Evolutionary conservation across 1,139 yeast genomes (phyloP), one percentile per base, ranked within the genome.

Genomic region (Kazachstania sp.): DNA sequence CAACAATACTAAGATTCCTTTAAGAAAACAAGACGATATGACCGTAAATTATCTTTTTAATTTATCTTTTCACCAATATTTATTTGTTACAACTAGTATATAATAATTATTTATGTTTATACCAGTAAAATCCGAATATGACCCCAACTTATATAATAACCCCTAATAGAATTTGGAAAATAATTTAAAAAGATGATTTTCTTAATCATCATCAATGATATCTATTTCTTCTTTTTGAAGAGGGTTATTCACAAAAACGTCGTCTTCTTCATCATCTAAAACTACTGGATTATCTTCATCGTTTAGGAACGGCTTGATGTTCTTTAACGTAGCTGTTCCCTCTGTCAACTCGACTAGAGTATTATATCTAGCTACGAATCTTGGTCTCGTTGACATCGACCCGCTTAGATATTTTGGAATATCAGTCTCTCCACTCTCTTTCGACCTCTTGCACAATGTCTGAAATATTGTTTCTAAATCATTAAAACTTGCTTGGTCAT

Each of bases 351-450:
- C 68, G 1, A 65, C 68, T 34, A 65, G 47, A 2, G 63, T 54
- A 39, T 65, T 65, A 45, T 61, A 65, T 26, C 67, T 56, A 2
- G 64, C 54, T 2, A 64, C 64, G 54, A 65, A 65, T 20, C 68
- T 54, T 13, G 58, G 57, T 39, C 59, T 54, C 19, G 56, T 50
- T 4, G 46, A 47, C 1, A 64, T 48, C 8, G 41, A 45, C 15
- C 54, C 56, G 13, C 49, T 53, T 36, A 65, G 39, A 35, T 48
- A 49, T 2, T 41, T 38, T 2, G 65, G 63, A 9, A 61, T 52
- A 26, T 56, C 43, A 1, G 39, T n/a, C 41, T 59, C 63, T 8
- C 48, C 39, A 28, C 56, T 48, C 8, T 42, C 45, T n/a, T 51
- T 38, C 1, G 67, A 63, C 34, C 65, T 57, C 15, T 54, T 55